Conservation (phyloP, 2,329 filamentous ascomycete genomes). For the Alternaria alternata region DNA sequence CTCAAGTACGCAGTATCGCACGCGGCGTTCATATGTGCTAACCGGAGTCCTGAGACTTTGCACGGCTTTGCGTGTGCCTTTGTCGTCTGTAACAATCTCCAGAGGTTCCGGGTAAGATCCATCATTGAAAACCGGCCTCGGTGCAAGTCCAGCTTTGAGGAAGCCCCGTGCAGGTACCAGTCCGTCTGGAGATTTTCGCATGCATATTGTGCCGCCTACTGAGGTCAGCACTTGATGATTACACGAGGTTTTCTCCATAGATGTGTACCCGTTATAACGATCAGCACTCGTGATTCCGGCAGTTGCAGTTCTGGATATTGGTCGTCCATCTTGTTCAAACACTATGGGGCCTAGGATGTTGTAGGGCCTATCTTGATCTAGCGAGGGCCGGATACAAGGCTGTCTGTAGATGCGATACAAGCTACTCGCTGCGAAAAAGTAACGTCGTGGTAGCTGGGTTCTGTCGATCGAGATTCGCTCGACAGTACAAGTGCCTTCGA, state of each 20-base stretch:
- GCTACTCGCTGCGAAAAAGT: background rate
- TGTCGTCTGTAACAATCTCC: conserved; percentile 63
- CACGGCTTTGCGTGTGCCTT: conserved; percentile 61
- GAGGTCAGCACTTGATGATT: conserved; percentile 7
- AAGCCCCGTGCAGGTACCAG: conserved; percentile 79
- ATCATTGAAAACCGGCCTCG: conserved; percentile 87
- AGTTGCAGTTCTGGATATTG: conserved; percentile 42
- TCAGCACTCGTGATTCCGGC: conserved; percentile 81
- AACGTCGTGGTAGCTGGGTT: conserved; percentile 2
- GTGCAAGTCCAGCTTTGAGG: conserved; percentile 81
- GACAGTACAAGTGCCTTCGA: conserved; percentile 3
- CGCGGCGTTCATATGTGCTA: conserved; percentile 79
- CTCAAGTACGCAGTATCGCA: conserved; percentile 85
- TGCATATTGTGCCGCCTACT: conserved; percentile 80
- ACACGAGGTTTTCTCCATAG: background rate
- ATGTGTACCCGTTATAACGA: conserved; percentile 81
- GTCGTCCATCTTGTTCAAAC: conserved; percentile 34
- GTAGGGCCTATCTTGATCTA: conserved; percentile 1
- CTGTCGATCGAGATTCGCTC: conserved; percentile 3
- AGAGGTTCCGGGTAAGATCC: conserved; percentile 65
- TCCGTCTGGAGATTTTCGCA: conserved; percentile 82
- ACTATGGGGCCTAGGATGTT: conserved; percentile 6
- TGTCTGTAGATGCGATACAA: background rate
- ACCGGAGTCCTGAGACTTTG: conserved; percentile 79
- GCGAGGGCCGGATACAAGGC: background rate